phyloP scores from a whole-genome alignment of 371 early-diverging fungal genomes.

The Thermomucor indicae-seudaticae region DNA sequence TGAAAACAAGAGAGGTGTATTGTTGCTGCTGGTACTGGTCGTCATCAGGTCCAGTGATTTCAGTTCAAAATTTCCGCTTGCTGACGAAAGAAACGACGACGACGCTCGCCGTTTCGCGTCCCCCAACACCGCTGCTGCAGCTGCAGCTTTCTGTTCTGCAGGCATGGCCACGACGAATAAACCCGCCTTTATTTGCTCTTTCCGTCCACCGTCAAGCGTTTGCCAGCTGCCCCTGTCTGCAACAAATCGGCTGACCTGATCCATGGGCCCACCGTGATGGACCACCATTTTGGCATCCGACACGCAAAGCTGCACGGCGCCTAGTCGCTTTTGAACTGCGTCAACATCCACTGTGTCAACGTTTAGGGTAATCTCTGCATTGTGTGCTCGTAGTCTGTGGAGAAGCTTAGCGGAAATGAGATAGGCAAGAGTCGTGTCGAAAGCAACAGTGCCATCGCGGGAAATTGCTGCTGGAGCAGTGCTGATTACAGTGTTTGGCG shows the following conservation, averaged over 20 bases:
- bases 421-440: slow-evolving; percentile 35
- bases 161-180: slow-evolving; percentile 45
- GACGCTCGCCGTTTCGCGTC: no score
- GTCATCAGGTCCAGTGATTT: slow-evolving; percentile 4
- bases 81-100: background rate
- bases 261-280: slow-evolving; percentile 25
- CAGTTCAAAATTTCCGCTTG: slow-evolving; percentile 3
- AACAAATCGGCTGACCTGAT: slow-evolving; percentile 36
- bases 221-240: slow-evolving; percentile 40
- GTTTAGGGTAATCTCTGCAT: slow-evolving; percentile 23
- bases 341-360: slow-evolving; percentile 11
- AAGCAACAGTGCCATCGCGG: slow-evolving; percentile 18
- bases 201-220: slow-evolving; percentile 8
- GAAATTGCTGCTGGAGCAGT: slow-evolving; percentile 22
- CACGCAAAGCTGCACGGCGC: slow-evolving; percentile 15
- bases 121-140: no score
- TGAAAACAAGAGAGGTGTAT: slow-evolving; percentile 16
- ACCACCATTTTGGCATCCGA: slow-evolving; percentile 39
- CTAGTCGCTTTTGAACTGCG: slow-evolving; percentile 8
- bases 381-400: slow-evolving; percentile 26
- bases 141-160: slow-evolving; percentile 10
- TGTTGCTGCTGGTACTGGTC: slow-evolving; percentile 1
- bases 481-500: slow-evolving; percentile 30
- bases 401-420: slow-evolving; percentile 38
- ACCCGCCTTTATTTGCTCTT: slow-evolving; percentile 32